Percentiles rank a stretch among this genome's conserved stretches.
phyloP scores from a whole-genome alignment of 192 early-diverging fungal genomes.

The Coemansia sp. region DNA sequence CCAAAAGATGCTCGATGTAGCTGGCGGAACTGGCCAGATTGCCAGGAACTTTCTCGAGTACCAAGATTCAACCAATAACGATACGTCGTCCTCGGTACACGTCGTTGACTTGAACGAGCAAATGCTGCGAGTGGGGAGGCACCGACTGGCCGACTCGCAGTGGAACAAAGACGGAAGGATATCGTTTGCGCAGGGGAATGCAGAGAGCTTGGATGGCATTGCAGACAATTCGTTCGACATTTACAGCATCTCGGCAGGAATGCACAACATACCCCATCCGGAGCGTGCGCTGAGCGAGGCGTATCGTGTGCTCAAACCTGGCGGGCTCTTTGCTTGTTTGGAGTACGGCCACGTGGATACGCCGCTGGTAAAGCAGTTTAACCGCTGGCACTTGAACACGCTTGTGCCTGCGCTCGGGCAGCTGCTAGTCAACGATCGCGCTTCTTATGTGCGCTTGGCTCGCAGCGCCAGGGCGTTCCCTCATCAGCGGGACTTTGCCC shows the following conservation, averaged over 20 bases:
- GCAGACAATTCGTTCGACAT: conserved; percentile 81
- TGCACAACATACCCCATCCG: conserved; percentile 92
- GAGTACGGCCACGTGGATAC: conserved; percentile 90
- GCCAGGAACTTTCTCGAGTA: conserved; percentile 89
- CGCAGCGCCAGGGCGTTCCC: conserved; percentile 90
- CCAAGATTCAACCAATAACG: conserved; percentile 68
- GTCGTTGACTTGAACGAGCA: conserved; percentile 95
- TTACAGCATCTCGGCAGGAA: conserved; percentile 98
- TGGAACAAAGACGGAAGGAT: conserved; percentile 61
- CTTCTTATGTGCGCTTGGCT: conserved; percentile 90
- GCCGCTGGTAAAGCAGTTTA: conserved; percentile 73
- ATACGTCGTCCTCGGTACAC: conserved; percentile 62
- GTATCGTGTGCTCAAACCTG: conserved; percentile 89
- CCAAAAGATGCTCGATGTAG: conserved; percentile 88
- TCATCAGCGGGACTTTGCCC: conserved; percentile 78
- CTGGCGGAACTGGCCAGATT: conserved; percentile 96
- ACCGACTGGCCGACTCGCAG: conserved; percentile 59
- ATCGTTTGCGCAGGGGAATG: conserved; percentile 79
- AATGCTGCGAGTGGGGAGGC: conserved; percentile 87
- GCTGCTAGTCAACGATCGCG: conserved; percentile 77
- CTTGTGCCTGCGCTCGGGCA: conserved; percentile 82
- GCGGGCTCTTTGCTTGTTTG: conserved; percentile 89
- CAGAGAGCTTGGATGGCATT: conserved; percentile 76
- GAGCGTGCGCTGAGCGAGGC: conserved; percentile 86
- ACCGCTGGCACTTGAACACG: conserved; percentile 88